Evolutionary conservation across 1,139 yeast species (phyloP).

Genomic region (Yamadazyma jaroonii): DNA sequence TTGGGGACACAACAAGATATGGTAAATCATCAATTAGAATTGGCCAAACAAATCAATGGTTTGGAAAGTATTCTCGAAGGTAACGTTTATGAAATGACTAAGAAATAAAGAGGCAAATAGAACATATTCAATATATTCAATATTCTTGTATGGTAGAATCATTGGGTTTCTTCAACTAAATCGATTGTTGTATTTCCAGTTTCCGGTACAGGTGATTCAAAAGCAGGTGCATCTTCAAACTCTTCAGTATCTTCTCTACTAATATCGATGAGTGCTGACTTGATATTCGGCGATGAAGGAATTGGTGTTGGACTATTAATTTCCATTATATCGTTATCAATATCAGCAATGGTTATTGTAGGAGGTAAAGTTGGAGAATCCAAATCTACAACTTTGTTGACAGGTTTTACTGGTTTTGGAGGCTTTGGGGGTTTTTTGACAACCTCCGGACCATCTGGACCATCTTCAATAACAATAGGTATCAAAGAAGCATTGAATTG

Average conservation of each 20-base stretch:
- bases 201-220: background rate
- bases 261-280: background rate
- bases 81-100: conserved; percentile 3
- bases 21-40: conserved; percentile 5
- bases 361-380: background rate
- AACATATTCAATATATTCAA: background rate
- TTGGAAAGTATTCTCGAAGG: conserved; percentile 3
- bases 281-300: background rate
- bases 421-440: background rate
- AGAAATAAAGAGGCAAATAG: background rate
- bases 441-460: background rate
- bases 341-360: background rate
- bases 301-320: background rate
- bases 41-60: conserved; percentile 6
- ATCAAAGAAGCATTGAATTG: background rate
- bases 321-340: background rate
- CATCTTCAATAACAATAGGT: conserved; percentile 3
- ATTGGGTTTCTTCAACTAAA: background rate
- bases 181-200: background rate
- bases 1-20: conserved; percentile 5
- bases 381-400: conserved; percentile 1
- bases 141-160: background rate
- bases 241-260: background rate
- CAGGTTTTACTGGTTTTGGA: background rate
- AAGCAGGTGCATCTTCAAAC: conserved; percentile 1